Evolutionary conservation across 441 rosid genomes (phyloP).

Genomic region (Dalechampia spathulata): DNA sequence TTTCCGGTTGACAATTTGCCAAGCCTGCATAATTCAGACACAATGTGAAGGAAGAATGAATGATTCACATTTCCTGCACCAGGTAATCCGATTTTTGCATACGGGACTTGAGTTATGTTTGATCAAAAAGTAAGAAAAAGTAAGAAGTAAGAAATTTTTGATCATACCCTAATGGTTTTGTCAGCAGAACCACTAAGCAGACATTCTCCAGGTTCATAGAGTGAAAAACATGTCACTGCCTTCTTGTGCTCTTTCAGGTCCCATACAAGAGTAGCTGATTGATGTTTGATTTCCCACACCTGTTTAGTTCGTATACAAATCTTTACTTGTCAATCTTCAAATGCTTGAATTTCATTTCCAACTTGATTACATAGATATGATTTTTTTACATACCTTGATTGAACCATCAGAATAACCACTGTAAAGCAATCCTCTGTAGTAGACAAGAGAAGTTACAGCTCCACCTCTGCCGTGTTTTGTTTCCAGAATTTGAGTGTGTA

Average conservation of each 20-base stretch:
- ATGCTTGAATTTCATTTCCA: neutral
- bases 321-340: neutral
- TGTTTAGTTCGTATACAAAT: slow-evolving; percentile 14
- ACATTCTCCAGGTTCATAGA: slow-evolving; percentile 64
- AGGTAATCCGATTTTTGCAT: neutral
- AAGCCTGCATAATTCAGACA: slow-evolving; percentile 39
- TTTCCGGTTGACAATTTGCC: slow-evolving; percentile 63
- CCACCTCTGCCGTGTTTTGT: slow-evolving; percentile 50
- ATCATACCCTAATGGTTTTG: slow-evolving; percentile 59
- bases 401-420: slow-evolving; percentile 92
- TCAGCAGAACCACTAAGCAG: slow-evolving; percentile 87
- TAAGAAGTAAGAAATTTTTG: neutral
- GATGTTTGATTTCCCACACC: slow-evolving; percentile 72
- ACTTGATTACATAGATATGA: neutral
- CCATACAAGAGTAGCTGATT: slow-evolving; percentile 53
- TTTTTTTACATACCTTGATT: slow-evolving; percentile 41
- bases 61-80: neutral
- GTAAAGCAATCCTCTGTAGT: slow-evolving; percentile 75
- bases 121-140: too few species aligned
- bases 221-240: slow-evolving; percentile 74
- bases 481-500: slow-evolving; percentile 88
- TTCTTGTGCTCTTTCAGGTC: slow-evolving; percentile 70
- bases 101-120: too few species aligned
- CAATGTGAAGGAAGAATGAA: too few species aligned
- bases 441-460: slow-evolving; percentile 80